These are phyloP conservation scores for Dunaliella sp. DNA, from an alignment of 139 green algal genomes.

Conservation along the genomic window DNA sequence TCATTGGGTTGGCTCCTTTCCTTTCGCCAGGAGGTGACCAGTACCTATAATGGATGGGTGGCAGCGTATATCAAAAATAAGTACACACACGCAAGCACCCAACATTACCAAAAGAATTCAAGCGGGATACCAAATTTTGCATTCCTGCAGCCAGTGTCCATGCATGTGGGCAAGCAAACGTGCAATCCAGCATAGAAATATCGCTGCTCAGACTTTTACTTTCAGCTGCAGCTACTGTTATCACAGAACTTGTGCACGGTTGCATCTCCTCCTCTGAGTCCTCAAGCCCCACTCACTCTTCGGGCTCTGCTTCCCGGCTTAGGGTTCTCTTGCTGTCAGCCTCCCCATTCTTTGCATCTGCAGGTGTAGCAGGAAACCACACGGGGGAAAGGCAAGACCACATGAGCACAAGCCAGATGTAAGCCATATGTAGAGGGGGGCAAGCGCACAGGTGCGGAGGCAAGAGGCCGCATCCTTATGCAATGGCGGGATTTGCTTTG, in stretches of 20 bases:
- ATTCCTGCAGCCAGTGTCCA: not conserved
- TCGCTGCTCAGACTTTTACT: not conserved
- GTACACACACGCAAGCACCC: not conserved
- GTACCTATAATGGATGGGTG: conserved; percentile 10
- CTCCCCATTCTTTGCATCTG: not conserved
- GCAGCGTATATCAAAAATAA: not conserved
- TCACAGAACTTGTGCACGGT: not conserved
- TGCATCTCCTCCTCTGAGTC: not conserved
- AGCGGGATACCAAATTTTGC: not conserved
- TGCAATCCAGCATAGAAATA: too few relatives aligned
- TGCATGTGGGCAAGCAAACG: too few relatives aligned
- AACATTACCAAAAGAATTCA: too few relatives aligned
- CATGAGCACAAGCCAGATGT: not conserved
- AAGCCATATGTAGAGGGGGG: too few relatives aligned
- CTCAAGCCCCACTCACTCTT: conserved; percentile 16
- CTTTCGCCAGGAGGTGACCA: conserved; percentile 25
- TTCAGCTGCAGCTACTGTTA: not conserved
- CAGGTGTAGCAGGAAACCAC: not conserved
- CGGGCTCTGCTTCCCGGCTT: conserved; percentile 16
- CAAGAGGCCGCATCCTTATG: not conserved
- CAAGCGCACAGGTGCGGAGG: too few relatives aligned
- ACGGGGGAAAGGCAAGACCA: not conserved
- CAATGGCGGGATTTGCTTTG: not conserved
- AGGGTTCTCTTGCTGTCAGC: not conserved
- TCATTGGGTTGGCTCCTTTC: conserved; percentile 22